Evolutionary conservation across 2,329 filamentous ascomycete species (phyloP).

Genomic region (Cordyceps tenuipes): DNA sequence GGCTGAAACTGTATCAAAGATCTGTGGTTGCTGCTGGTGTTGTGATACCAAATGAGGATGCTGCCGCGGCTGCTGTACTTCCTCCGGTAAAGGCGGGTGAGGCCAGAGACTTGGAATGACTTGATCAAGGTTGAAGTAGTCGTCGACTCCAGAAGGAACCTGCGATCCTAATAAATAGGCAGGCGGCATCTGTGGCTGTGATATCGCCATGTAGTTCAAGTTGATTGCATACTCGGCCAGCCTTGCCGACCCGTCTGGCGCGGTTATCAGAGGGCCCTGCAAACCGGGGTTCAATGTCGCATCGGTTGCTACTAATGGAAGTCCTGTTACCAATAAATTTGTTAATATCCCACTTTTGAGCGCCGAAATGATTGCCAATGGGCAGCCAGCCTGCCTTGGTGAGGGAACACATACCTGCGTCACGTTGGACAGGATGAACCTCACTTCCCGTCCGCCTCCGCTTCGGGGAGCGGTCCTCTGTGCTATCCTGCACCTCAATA

Average conservation of each 20-base stretch:
- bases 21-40: neutral
- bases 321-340: slow-evolving; percentile 5
- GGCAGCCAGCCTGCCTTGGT: slow-evolving; percentile 6
- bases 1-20: neutral
- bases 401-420: slow-evolving; percentile 26
- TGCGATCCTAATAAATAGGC: slow-evolving; percentile 21
- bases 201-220: slow-evolving; percentile 23
- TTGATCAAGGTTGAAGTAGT: slow-evolving; percentile 1
- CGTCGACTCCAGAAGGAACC: neutral
- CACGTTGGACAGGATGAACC: slow-evolving; percentile 25
- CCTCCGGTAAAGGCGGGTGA: neutral
- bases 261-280: neutral
- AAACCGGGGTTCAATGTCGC: neutral
- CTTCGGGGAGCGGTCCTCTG: slow-evolving; percentile 28
- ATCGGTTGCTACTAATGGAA: slow-evolving; percentile 8
- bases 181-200: slow-evolving; percentile 12
- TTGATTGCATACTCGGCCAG: slow-evolving; percentile 28
- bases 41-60: neutral
- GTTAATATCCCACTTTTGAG: neutral
- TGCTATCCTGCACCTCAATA: neutral
- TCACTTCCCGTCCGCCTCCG: slow-evolving; percentile 28
- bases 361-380: slow-evolving; percentile 9
- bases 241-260: slow-evolving; percentile 21
- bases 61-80: neutral
- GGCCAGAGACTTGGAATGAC: neutral